A percentile compares a stretch with the other conserved stretches of the same genome.
Evolutionary conservation across 2,329 filamentous ascomycete species (phyloP).

Genomic region (Fusarium austroafricanum): DNA sequence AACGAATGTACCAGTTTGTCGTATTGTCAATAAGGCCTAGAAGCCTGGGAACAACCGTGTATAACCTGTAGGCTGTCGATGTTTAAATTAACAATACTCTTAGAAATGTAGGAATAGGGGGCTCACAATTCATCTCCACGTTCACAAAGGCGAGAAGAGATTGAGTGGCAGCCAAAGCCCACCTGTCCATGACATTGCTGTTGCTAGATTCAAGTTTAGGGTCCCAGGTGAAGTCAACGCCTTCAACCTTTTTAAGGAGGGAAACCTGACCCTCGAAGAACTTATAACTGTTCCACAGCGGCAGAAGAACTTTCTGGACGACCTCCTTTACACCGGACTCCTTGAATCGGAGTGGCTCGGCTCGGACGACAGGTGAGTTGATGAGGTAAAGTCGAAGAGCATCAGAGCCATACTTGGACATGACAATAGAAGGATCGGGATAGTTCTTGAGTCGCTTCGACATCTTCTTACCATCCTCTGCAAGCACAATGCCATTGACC

Average conservation of each 20-base stretch:
- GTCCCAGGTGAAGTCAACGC: slow-evolving; percentile 82
- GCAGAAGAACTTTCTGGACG: slow-evolving; percentile 88
- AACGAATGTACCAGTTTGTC: slow-evolving; percentile 99
- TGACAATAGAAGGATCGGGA: slow-evolving; percentile 85
- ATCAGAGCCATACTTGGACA: slow-evolving; percentile 90
- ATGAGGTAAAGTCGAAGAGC: slow-evolving; percentile 95
- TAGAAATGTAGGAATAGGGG: not conserved
- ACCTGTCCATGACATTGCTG: slow-evolving; percentile 93
- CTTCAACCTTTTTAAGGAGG: slow-evolving; percentile 86
- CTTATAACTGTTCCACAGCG: slow-evolving; percentile 96
- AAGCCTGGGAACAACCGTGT: slow-evolving; percentile 90
- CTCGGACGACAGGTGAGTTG: slow-evolving; percentile 94
- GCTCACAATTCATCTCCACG: slow-evolving; percentile 84
- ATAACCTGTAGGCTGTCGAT: slow-evolving; percentile 74
- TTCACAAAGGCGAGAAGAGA: slow-evolving; percentile 93
- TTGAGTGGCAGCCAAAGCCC: slow-evolving; percentile 94
- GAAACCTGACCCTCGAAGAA: slow-evolving; percentile 93
- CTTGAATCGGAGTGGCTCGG: slow-evolving; percentile 91
- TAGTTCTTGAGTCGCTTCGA: slow-evolving; percentile 97
- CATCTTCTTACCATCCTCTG: slow-evolving; percentile 98
- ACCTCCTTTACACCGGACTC: slow-evolving; percentile 94
- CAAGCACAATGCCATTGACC: slow-evolving; percentile 94
- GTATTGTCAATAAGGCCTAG: slow-evolving; percentile 89
- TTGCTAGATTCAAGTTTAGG: slow-evolving; percentile 79
- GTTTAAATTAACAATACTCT: not conserved